Evolutionary conservation across 164 flowering plant genomes (phyloP), one percentile per base, ranked within the genome.

Genomic region (Vitis rotundifolia): DNA sequence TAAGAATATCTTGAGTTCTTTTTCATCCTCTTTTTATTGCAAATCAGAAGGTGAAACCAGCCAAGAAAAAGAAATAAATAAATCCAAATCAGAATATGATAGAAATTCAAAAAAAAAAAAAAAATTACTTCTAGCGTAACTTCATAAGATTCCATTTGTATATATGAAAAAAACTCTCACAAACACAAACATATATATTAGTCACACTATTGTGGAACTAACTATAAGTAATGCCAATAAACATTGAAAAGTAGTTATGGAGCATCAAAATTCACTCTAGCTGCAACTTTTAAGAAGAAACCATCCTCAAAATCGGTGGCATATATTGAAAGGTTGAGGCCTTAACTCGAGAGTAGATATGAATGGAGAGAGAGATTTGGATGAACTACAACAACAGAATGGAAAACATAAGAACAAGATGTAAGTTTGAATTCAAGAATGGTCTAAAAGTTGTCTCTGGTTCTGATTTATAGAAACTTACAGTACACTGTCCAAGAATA

Each of bases 401-500:
- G 19, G 47, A 18, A 26, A 52, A 10, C 59, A 65, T 12, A 57
- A 22, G 68, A 65, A 26, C 52, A 3, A 28, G 28, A 7, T 8
- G 52, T 8, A 51, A 49, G 10, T 49, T 31, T 50, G 22, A n/a
- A n/a, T n/a, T n/a, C n/a, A n/a, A n/a, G n/a, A n/a, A 3, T 26
- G 6, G n/a, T 12, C 12, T 2, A 1, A 13, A 49, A 48, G 16
- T 28, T n/a, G n/a, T 60, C 47, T 31, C 49, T 12, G 18, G 11
- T 10, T 19, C 22, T 1, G 1, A 19, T 19, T 19, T 19, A 19
- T 19, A 71, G 14, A 73, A 68, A 78, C 97, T 94, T 79, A 94
- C 98, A 68, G 97, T 94, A 31, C 94, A 89, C 76, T 94, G 97
- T 69, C 98, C 97, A 64, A 97, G 97, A 78, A 94, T 88, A 64